Percentiles rank a stretch among this genome's conserved stretches.
Conservation (phyloP, 2,329 filamentous ascomycete genomes). For the Neonectria magnoliae region DNA sequence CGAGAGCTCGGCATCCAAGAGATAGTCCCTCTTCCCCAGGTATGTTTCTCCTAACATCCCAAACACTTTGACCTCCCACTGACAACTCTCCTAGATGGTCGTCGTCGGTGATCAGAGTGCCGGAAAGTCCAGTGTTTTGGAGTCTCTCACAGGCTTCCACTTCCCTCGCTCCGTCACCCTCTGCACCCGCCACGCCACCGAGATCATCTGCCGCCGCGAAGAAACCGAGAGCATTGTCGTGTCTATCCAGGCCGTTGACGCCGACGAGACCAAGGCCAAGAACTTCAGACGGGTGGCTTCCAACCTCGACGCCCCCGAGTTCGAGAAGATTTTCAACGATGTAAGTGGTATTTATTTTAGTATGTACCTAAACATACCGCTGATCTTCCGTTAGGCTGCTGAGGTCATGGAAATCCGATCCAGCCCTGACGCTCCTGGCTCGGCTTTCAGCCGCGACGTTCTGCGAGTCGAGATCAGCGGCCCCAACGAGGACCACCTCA, state of each 20-base stretch:
- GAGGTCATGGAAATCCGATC: slow-evolving; percentile 55
- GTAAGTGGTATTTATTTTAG: slow-evolving; percentile 35
- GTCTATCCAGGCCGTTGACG: slow-evolving; percentile 49
- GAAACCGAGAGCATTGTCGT: slow-evolving; percentile 47
- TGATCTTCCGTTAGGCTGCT: slow-evolving; percentile 48
- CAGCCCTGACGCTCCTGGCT: slow-evolving; percentile 24
- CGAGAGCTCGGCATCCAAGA: slow-evolving; percentile 52
- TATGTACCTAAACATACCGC: neutral
- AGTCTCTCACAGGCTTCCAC: slow-evolving; percentile 65
- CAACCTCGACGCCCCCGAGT: slow-evolving; percentile 39
- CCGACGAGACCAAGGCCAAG: slow-evolving; percentile 18
- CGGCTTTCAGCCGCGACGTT: slow-evolving; percentile 58
- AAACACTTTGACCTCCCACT: fast-evolving
- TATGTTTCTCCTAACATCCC: slow-evolving; percentile 45
- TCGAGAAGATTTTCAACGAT: slow-evolving; percentile 53
- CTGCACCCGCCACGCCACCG: slow-evolving; percentile 61
- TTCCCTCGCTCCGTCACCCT: slow-evolving; percentile 57
- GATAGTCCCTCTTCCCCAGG: slow-evolving; percentile 60
- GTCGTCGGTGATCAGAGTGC: slow-evolving; percentile 88
- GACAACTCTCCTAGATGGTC: slow-evolving; percentile 68
- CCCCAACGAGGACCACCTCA: slow-evolving; percentile 57
- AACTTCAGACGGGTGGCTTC: slow-evolving; percentile 43
- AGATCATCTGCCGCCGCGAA: slow-evolving; percentile 57
- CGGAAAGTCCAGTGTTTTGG: slow-evolving; percentile 85
- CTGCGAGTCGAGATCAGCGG: slow-evolving; percentile 55